A percentile compares a stretch with the other conserved stretches of the same genome.
These are phyloP conservation scores for Pseudocercospora macadamiae DNA, from an alignment of 2,329 filamentous ascomycete genomes.

Conservation along the genomic window DNA sequence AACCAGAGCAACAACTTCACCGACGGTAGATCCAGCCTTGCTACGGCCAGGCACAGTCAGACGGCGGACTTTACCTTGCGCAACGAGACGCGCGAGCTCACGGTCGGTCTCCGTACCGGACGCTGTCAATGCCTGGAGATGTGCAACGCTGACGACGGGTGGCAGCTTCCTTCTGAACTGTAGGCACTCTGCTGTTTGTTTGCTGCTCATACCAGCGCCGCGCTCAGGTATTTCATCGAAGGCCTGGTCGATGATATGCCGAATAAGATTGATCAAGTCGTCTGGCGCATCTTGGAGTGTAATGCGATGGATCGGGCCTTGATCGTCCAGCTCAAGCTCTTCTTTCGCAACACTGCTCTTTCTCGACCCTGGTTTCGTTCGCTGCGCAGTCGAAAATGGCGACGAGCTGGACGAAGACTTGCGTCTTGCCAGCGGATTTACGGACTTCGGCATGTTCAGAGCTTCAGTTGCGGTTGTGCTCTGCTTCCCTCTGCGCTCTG, in stretches of 20 bases:
- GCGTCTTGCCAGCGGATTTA: constrained; percentile 39
- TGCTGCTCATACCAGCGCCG: constrained; percentile 64
- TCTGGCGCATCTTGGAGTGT: constrained; percentile 65
- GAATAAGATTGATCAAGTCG: constrained; percentile 54
- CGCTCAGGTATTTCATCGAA: constrained; percentile 65
- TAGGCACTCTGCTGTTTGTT: constrained; percentile 64
- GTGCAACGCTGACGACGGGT: constrained; percentile 66
- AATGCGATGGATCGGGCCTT: constrained; percentile 58
- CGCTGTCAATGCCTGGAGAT: constrained; percentile 65
- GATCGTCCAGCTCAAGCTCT: constrained; percentile 56
- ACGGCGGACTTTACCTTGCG: constrained; percentile 61
- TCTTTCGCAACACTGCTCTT: constrained; percentile 27
- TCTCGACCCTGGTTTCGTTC: constrained; percentile 38
- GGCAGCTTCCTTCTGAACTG: constrained; percentile 64
- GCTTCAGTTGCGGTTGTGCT: constrained; percentile 8
- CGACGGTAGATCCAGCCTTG: constrained; percentile 59
- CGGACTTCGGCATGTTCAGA: constrained; percentile 32
- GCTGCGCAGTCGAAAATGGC: constrained; percentile 41
- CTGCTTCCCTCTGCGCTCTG: constrained; percentile 10
- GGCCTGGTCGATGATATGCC: constrained; percentile 63
- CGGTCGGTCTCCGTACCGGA: constrained; percentile 68
- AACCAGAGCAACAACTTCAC: constrained; percentile 66
- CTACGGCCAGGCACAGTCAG: constrained; percentile 66
- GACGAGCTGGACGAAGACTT: constrained; percentile 39
- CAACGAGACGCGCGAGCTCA: constrained; percentile 65